Percentiles rank a stretch among this genome's conserved stretches.
Evolutionary conservation across 345 rosid genomes (phyloP).

Genomic region (Euphorbia peplus): DNA sequence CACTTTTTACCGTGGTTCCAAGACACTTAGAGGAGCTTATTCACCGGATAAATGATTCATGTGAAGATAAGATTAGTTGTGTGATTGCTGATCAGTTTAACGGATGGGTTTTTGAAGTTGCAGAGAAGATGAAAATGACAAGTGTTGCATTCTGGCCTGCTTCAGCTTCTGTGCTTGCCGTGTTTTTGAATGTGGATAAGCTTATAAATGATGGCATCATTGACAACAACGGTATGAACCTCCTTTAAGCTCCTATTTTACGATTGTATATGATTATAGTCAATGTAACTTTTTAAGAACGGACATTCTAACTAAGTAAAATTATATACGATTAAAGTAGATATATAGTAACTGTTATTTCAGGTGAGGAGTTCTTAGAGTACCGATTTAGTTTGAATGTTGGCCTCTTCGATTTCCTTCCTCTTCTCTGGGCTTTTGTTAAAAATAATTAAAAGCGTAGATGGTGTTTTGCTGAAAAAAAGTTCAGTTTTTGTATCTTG

Average conservation of each 20-base stretch:
- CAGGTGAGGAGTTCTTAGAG: too few species aligned
- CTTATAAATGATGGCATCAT: slow-evolving; percentile 43
- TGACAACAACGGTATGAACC: slow-evolving; percentile 35
- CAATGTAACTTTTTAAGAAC: too few species aligned
- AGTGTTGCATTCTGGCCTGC: slow-evolving; percentile 39
- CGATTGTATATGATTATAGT: too few species aligned
- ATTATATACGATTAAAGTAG: too few species aligned
- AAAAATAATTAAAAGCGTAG: too few species aligned
- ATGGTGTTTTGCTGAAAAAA: too few species aligned
- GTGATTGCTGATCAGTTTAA: slow-evolving; percentile 42
- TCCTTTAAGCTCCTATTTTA: background rate
- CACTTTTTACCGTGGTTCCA: slow-evolving; percentile 34
- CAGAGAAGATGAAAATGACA: slow-evolving; percentile 40
- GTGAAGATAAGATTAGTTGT: slow-evolving; percentile 32
- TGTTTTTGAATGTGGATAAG: slow-evolving; percentile 29
- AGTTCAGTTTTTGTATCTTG: too few species aligned
- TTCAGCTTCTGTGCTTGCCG: slow-evolving; percentile 31
- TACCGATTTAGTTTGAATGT: too few species aligned
- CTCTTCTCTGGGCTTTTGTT: too few species aligned
- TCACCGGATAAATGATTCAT: slow-evolving; percentile 14
- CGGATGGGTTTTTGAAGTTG: slow-evolving; percentile 37
- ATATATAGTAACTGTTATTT: too few species aligned
- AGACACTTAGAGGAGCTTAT: slow-evolving; percentile 40
- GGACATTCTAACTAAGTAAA: too few species aligned
- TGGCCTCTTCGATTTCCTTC: too few species aligned